phyloP scores from a whole-genome alignment of 306 rosid genomes.

The Crataegus laevigata region DNA sequence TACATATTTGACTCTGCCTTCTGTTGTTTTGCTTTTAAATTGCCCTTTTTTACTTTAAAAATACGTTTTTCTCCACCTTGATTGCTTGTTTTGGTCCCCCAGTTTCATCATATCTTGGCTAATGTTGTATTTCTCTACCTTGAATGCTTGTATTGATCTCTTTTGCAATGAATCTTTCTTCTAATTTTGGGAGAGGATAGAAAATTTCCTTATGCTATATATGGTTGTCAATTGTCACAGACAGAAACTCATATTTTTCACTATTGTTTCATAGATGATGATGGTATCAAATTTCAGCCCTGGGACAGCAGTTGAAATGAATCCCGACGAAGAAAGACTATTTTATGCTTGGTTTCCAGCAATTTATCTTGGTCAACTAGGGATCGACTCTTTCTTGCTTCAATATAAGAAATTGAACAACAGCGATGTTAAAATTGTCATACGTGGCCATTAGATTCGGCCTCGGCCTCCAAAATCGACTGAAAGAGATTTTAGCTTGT shows the following conservation, averaged over 20 bases:
- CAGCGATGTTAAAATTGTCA: not conserved
- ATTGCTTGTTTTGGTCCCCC: not conserved
- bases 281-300: not conserved
- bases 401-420: not conserved
- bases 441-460: not conserved
- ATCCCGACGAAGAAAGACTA: not conserved
- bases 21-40: not conserved
- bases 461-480: not conserved
- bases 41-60: not conserved
- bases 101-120: no score
- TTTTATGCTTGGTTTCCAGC: slow-evolving; percentile 8
- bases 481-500: not conserved
- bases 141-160: not conserved
- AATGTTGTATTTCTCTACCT: no score
- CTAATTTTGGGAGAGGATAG: not conserved
- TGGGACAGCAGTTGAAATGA: slow-evolving; percentile 1
- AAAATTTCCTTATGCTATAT: not conserved
- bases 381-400: not conserved
- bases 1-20: not conserved
- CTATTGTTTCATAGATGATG: not conserved
- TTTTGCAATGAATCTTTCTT: not conserved
- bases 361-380: slow-evolving; percentile 3
- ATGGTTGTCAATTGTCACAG: not conserved
- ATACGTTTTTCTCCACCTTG: not conserved
- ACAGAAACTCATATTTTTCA: not conserved